phyloP scores from a whole-genome alignment of 768 basidiomycete genomes.

The Suillus fuscotomentosus region DNA sequence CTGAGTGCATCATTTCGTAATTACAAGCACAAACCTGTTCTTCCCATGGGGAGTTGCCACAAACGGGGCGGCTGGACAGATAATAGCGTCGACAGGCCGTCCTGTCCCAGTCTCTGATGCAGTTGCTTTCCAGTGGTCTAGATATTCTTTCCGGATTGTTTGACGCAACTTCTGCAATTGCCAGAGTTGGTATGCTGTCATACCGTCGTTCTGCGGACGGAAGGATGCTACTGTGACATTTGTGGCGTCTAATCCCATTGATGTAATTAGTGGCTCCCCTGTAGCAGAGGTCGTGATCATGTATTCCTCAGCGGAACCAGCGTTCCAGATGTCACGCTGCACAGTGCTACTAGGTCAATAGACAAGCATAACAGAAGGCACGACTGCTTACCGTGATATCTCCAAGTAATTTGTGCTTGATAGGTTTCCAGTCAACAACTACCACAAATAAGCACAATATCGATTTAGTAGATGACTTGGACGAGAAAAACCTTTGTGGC shows the following conservation, averaged over 20 bases:
- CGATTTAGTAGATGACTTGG: neutral
- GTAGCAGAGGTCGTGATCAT: slow-evolving; percentile 31
- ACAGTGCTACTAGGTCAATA: neutral
- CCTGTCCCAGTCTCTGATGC: slow-evolving; percentile 55
- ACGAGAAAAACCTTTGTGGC: slow-evolving; percentile 55
- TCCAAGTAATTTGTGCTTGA: slow-evolving; percentile 49
- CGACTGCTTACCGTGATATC: slow-evolving; percentile 38
- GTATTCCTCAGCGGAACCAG: slow-evolving; percentile 51
- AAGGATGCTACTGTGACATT: slow-evolving; percentile 22
- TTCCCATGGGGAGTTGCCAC: slow-evolving; percentile 64
- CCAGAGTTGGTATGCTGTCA: slow-evolving; percentile 68
- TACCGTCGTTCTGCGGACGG: slow-evolving; percentile 24
- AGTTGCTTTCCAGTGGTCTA: slow-evolving; percentile 63
- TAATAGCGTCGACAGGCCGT: slow-evolving; percentile 74
- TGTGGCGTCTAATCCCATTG: slow-evolving; percentile 39
- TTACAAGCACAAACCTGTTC: slow-evolving; percentile 41
- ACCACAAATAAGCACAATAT: neutral
- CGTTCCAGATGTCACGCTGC: slow-evolving; percentile 41
- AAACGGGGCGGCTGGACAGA: slow-evolving; percentile 60
- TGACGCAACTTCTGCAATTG: slow-evolving; percentile 50
- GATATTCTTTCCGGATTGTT: slow-evolving; percentile 52
- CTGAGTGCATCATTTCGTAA: slow-evolving; percentile 5
- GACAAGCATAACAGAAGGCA: slow-evolving; percentile 10
- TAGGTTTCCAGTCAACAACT: slow-evolving; percentile 72
- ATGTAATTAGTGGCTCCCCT: slow-evolving; percentile 55